Conservation (phyloP, 257 asterid genomes). For the Solanum infundibuliforme region DNA sequence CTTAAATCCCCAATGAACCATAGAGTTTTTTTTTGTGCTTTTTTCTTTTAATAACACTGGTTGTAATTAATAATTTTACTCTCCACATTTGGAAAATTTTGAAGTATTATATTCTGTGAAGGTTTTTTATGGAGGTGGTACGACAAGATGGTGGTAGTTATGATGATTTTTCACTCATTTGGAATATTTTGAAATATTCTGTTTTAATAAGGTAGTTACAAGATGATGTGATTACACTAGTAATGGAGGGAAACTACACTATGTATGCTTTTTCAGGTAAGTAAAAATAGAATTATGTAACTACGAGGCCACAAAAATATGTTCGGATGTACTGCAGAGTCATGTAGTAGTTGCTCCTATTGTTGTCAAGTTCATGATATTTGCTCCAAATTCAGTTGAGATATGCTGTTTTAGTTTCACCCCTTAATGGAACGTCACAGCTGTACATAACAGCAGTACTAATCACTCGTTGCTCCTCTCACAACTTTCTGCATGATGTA, state of each 20-base stretch:
- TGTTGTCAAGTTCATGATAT: background rate
- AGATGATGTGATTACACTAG: background rate
- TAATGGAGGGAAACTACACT: background rate
- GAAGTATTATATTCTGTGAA: background rate
- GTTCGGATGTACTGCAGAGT: background rate
- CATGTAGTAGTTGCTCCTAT: background rate
- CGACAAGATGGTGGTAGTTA: background rate
- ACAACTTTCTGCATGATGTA: background rate
- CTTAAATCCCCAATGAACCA: too few species aligned
- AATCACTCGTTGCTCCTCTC: background rate
- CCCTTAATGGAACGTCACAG: background rate
- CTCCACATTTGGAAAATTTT: background rate
- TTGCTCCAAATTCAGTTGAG: background rate
- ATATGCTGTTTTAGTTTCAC: background rate
- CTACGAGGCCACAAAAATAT: background rate
- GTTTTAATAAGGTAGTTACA: background rate
- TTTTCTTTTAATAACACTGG: too few species aligned
- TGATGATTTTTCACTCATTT: background rate
- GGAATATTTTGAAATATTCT: background rate
- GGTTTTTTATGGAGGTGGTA: background rate
- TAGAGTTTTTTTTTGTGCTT: too few species aligned
- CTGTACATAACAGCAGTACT: background rate
- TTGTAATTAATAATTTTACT: background rate
- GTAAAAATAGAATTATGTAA: background rate
- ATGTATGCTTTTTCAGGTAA: background rate